Base-by-base conservation (phyloP, 73 alveolate genomes). In the Tetrahymena borealis region DNA sequence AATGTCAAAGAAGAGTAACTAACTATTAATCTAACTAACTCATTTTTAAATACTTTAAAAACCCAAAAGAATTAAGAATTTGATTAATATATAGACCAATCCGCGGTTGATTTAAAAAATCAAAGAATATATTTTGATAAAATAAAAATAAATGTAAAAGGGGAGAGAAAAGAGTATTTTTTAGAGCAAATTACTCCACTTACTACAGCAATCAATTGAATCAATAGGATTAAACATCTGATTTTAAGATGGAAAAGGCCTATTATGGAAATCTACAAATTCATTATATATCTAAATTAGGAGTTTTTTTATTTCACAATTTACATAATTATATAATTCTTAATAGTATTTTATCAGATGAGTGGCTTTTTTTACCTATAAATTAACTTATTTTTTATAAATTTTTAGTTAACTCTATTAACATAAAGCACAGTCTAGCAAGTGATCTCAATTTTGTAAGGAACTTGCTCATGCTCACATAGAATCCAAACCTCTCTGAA, bases 61-160 rank as follows among this genome's bases (percentile, higher is more conserved):
- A 35, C 85, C 28, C 28, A 60, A n/a, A n/a, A n/a, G n/a, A n/a
- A 31, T 41, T 41, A 41, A 2, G 85, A 32, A 60, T 60, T 18
- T 60, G 33, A 60, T 60, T 60, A 8, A 60, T 60, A 60, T 60
- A 60, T 60, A 20, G 28, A 16, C 85, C 20, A 24, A 43, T 35
- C 85, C 85, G 85, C 85, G 85, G n/a, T 60, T 60, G 85, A 60
- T 60, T 60, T 60, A 60, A 60, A n/a, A n/a, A 60, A 60, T 60
- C 28, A 60, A 60, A 60, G 85, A 60, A 20, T 60, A 28, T 15
- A 18, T n/a, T 24, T 12, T 7, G 10, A 42, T 9, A n/a, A 24
- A 60, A 15, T 60, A 5, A 60, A n/a, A 60, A 60, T 15, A 18
- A n/a, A n/a, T 13, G 31, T 24, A 20, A 1, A 60, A 60, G 85